A percentile compares a stretch with the other conserved stretches of the same genome.
These are phyloP conservation scores for Kazachstania sp. DNA, from an alignment of 1,139 yeast genomes.

Conservation along the genomic window DNA sequence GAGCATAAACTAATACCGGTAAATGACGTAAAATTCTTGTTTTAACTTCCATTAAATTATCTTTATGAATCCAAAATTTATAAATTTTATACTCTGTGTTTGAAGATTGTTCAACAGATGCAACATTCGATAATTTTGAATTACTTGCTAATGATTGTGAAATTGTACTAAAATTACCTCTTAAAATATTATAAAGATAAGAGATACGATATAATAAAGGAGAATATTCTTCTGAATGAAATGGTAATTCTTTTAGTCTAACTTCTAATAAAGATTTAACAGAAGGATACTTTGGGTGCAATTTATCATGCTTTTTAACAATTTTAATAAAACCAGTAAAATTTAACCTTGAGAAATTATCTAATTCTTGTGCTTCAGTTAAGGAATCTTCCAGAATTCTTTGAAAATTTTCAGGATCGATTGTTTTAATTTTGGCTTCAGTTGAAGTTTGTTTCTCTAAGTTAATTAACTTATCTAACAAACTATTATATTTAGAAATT, in stretches of 20 bases:
- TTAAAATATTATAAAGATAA: conserved; percentile 66
- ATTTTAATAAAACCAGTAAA: conserved; percentile 92
- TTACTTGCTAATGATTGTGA: conserved; percentile 28
- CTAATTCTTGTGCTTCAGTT: conserved; percentile 73
- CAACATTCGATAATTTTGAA: conserved; percentile 26
- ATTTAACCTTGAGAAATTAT: conserved; percentile 81
- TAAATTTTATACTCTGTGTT: conserved; percentile 62
- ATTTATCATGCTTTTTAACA: conserved; percentile 90
- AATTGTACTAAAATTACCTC: conserved; percentile 32
- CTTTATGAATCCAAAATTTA: conserved; percentile 95
- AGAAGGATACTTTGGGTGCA: conserved; percentile 68
- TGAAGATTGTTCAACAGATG: conserved; percentile 15
- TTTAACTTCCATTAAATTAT: conserved; percentile 93
- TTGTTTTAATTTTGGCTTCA: conserved; percentile 24
- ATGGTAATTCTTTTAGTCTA: conserved; percentile 76
- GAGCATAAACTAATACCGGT: conserved; percentile 78
- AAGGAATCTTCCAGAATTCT: conserved; percentile 63
- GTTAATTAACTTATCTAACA: conserved; percentile 54
- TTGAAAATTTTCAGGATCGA: conserved; percentile 40
- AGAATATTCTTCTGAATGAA: conserved; percentile 90
- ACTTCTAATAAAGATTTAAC: conserved; percentile 86
- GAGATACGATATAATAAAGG: conserved; percentile 83
- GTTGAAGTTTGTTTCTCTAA: conserved; percentile 44
- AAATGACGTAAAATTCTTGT: conserved; percentile 86
- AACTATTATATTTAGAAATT: conserved; percentile 55